Evolutionary conservation across 169 alveolate species (phyloP).

Genomic region (Eimeria necatrix): DNA sequence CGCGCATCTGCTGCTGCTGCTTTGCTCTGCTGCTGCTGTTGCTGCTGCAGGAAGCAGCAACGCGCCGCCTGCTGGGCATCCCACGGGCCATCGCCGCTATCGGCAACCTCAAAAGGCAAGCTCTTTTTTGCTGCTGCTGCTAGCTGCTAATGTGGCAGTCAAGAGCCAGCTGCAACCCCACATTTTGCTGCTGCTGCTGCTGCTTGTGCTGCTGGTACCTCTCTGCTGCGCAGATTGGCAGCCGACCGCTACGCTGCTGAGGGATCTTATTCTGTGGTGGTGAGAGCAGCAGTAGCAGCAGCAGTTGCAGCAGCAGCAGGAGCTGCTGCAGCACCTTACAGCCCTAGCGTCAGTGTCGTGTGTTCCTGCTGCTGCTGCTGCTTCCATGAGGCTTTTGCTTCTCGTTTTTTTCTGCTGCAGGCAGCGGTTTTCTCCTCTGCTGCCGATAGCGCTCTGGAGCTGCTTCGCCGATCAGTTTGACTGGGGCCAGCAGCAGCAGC

Average conservation of each 20-base stretch:
- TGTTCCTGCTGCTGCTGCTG: neutral
- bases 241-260: conserved; percentile 48
- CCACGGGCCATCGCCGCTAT: conserved; percentile 49
- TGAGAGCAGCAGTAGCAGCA: conserved; percentile 11
- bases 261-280: conserved; percentile 18
- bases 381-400: neutral
- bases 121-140: neutral
- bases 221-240: conserved; percentile 42
- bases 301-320: conserved; percentile 3
- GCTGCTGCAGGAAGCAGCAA: conserved; percentile 59
- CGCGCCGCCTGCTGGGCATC: conserved; percentile 49
- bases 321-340: neutral
- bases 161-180: neutral
- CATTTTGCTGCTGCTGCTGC: neutral
- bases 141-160: neutral
- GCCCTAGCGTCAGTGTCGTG: too few species aligned
- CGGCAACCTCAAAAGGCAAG: neutral
- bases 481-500: conserved; percentile 38
- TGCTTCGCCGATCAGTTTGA: neutral
- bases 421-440: conserved; percentile 51
- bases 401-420: conserved; percentile 27
- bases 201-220: neutral
- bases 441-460: neutral
- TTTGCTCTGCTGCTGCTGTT: conserved; percentile 3
- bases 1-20: conserved; percentile 15